These are phyloP conservation scores for Verticillium dahliae DNA, from an alignment of 2,329 filamentous ascomycete species.

Conservation along the genomic window DNA sequence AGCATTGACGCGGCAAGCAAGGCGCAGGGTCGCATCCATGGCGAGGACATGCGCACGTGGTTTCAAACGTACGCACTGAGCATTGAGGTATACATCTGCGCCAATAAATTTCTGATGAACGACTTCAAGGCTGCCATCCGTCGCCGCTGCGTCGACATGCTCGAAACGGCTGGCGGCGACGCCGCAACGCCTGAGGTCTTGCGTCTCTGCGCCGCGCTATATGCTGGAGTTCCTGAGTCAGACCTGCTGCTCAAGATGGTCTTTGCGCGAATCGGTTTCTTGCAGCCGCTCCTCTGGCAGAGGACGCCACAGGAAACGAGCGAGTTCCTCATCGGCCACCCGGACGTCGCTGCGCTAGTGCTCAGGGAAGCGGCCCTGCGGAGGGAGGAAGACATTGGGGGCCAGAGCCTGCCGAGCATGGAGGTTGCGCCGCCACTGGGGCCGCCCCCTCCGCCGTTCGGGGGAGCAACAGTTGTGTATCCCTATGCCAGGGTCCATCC, in stretches of 20 bases:
- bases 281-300: constrained; percentile 38
- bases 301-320: constrained; percentile 30
- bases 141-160: constrained; percentile 36
- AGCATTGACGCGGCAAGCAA: constrained; percentile 11
- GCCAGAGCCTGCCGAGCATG: constrained; percentile 36
- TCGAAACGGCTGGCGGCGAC: constrained; percentile 34
- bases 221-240: constrained; percentile 32
- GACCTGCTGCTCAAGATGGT: constrained; percentile 40
- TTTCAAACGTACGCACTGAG: constrained; percentile 38
- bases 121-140: constrained; percentile 36
- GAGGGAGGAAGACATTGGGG: constrained; percentile 29
- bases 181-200: constrained; percentile 36
- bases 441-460: neutral
- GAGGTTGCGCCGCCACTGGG: constrained; percentile 15
- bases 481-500: neutral
- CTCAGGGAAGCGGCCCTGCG: constrained; percentile 38
- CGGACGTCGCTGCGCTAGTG: constrained; percentile 38
- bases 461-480: neutral
- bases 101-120: constrained; percentile 39
- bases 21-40: constrained; percentile 26
- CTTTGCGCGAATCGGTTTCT: constrained; percentile 40
- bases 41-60: constrained; percentile 40
- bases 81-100: constrained; percentile 42
- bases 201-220: constrained; percentile 33
- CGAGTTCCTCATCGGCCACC: constrained; percentile 34